These are phyloP conservation scores for Aspergillus felis DNA, from an alignment of 2,329 filamentous ascomycete genomes.

Conservation along the genomic window DNA sequence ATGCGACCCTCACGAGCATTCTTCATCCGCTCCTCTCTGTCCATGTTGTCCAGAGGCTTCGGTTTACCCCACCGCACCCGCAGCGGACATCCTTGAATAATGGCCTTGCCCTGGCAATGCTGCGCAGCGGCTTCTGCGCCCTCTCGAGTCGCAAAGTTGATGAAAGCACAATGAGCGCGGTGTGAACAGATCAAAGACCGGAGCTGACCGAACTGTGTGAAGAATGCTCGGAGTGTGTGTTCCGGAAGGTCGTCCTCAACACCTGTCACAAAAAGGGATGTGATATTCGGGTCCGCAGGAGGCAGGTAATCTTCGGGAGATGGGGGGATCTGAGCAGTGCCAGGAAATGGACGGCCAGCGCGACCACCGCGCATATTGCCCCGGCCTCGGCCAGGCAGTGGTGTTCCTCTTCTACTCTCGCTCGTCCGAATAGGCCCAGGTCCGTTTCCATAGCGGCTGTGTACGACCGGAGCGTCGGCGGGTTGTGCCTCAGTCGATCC, in stretches of 20 bases:
- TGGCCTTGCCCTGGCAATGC: conserved; percentile 78
- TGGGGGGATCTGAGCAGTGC: conserved; percentile 70
- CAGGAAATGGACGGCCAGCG: conserved; percentile 60
- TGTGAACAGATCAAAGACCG: conserved; percentile 94
- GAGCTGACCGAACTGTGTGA: conserved; percentile 82
- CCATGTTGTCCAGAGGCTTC: conserved; percentile 86
- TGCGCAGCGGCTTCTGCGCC: conserved; percentile 81
- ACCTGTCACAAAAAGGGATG: conserved; percentile 89
- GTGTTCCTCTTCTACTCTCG: conserved; percentile 45
- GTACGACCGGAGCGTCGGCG: conserved; percentile 40
- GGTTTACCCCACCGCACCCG: conserved; percentile 90
- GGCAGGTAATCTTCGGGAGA: conserved; percentile 81
- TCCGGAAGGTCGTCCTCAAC: conserved; percentile 95
- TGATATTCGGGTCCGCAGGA: conserved; percentile 78
- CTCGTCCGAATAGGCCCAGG: conserved; percentile 72
- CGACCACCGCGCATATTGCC: conserved; percentile 45
- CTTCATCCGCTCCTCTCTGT: conserved; percentile 75
- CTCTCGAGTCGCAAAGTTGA: conserved; percentile 85
- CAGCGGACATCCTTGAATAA: conserved; percentile 87
- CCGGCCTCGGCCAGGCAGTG: conserved; percentile 44
- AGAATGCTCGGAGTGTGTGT: conserved; percentile 84
- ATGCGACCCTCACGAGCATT: conserved; percentile 75
- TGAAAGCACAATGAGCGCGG: conserved; percentile 92
- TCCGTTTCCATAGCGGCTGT: conserved; percentile 40
- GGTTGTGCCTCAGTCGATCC: conserved; percentile 38